A percentile compares a stretch with the other conserved stretches of the same genome.
phyloP scores from a whole-genome alignment of 805 yeast species.

The Hanseniaspora nectarophila region DNA sequence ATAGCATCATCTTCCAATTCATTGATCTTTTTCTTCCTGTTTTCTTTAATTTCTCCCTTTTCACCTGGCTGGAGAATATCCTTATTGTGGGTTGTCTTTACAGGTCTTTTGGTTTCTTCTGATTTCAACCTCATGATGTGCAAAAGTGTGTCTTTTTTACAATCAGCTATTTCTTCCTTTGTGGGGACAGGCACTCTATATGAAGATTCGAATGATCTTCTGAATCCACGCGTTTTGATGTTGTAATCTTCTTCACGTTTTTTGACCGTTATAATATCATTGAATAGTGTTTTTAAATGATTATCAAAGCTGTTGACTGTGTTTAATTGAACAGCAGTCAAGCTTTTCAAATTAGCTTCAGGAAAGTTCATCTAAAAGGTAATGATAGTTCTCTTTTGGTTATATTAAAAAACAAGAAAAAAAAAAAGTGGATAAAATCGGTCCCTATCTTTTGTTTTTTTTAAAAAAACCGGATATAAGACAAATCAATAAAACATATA shows the following conservation, averaged over 20 bases:
- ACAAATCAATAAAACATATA: neutral
- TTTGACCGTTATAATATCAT: neutral
- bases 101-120: neutral
- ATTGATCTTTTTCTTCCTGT: slow-evolving; percentile 20
- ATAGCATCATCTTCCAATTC: slow-evolving; percentile 22
- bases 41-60: slow-evolving; percentile 12
- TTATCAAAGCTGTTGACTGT: neutral
- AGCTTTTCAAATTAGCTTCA: neutral
- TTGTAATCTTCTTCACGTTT: slow-evolving; percentile 10
- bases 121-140: neutral
- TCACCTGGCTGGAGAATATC: neutral
- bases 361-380: neutral
- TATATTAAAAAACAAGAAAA: too few species aligned
- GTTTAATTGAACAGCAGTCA: neutral
- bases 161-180: neutral
- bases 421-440: too few species aligned
- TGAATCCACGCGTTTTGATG: slow-evolving; percentile 10
- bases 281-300: neutral
- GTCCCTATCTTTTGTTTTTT: too few species aligned
- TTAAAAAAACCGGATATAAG: neutral
- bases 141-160: neutral
- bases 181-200: neutral
- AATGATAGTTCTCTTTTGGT: neutral
- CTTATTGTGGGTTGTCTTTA: neutral
- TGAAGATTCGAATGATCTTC: neutral